Evolutionary conservation across 345 rosid species (phyloP), one percentile per base, ranked within the genome.

Genomic region (Boechera retrofracta): DNA sequence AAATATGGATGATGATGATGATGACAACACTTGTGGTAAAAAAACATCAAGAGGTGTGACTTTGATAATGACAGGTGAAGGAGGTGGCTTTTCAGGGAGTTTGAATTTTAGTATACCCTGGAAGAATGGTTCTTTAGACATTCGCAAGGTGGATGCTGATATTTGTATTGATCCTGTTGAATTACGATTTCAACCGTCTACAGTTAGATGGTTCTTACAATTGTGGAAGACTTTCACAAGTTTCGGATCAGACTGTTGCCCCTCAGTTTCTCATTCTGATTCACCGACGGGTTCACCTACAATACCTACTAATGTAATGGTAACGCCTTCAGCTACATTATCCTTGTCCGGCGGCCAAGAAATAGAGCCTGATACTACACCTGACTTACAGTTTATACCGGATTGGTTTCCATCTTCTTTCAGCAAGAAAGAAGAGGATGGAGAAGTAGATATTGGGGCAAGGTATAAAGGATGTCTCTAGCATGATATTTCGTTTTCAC

Each of bases 81-180:
- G 81, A 81, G 96, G 87, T 76, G 91, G 96, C 75, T 84, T 92
- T 82, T 90, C 98, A 5, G 99, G 99, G 74, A 85, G 82, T 78
- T 68, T 95, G 72, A 90, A 80, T 77, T 84, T 92, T 61, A 92
- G 91, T 81, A 92, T 95, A 77, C 99, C 99, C 55, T 95, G 98
- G 95, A 88, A 81, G 82, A 83, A 95, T 83, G 99, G 98, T 84
- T 87, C 94, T 35, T 81, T 92, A 79, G 99, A 95, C 77, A 88
- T 95, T 61, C 86, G 87, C 81, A 89, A 85, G 80, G 89, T 95
- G 81, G 91, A 92, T 85, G 94, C 91, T 38, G 88, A 90, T 84
- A 83, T 92, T 78, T 80, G 65, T 58, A 32, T 90, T 69, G 91
- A 91, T 83, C 98, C 98, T 62, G 21, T 95, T 78, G 96, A 89